Base-by-base conservation (phyloP, 2,329 filamentous ascomycete species). In the Beauveria sp. region DNA sequence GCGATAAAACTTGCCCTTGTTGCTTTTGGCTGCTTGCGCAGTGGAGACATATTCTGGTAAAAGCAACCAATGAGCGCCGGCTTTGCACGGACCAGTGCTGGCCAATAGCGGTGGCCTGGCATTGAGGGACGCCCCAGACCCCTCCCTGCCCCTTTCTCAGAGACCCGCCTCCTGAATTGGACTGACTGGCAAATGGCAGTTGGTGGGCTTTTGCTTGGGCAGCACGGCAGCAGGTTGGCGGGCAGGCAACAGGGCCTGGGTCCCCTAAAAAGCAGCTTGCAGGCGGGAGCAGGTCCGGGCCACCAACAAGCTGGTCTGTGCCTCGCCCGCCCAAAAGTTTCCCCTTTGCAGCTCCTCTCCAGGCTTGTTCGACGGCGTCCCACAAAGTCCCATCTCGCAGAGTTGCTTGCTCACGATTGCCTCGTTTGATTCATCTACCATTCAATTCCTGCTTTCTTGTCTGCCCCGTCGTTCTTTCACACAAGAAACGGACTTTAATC, bases 311-410 rank as follows among this genome's bases (percentile, higher is more conserved):
- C 30, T 62, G 61, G 55, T 51, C 61, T 62, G 61, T 62, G 55
- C 61, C 61, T 57, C 51, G 38, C 53, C 50, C 55, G 26, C 28
- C 56, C 30, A 58, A 62, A 62, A 59, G 56, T 54, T 62, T 53
- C 61, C 61, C 61, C 43, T 62, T 54, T 45, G 50, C 50, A 62
- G 61, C 56, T 52, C 47, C 60, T 61, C 60, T 61, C 60, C 53
- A 61, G 59, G 52, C 55, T 57, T 26, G 54, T 10, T 42, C 54
- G 55, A 62, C 60, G 49, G 60, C 50, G 54, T 62, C 60, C 60
- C 60, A 62, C 60, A 62, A 53, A 62, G 54, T 54, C 55, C 55
- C 57, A 46, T 59, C 57, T 59, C 49, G 57, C 56, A 59, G 57
- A 59, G 34, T 59, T 59, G 47, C 47, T 59, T 59, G 47, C 47